Evolutionary conservation across 345 rosid species (phyloP).

Genomic region (Odontarrhena argentea): DNA sequence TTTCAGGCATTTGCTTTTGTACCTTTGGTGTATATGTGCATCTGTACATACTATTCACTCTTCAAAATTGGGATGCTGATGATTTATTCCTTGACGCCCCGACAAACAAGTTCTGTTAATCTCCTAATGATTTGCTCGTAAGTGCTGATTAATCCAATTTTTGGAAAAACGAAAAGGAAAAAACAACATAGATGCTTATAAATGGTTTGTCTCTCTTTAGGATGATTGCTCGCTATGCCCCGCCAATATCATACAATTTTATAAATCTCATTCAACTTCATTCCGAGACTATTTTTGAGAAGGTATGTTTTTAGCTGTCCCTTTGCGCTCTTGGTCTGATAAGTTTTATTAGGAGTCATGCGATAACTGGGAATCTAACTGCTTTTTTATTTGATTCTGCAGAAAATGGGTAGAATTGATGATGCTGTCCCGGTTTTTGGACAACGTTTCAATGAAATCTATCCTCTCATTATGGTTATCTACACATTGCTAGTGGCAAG

Average conservation of each 20-base stretch:
- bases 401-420: conserved; percentile 96
- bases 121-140: conserved; percentile 99
- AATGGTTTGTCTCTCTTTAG: conserved; percentile 45
- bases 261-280: conserved; percentile 86
- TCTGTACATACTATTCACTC: conserved; percentile 94
- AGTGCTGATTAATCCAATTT: conserved; percentile 37
- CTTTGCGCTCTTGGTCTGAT: background rate
- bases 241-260: conserved; percentile 95
- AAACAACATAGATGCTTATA: conserved; percentile 1
- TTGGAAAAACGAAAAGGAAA: background rate
- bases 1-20: conserved; percentile 84
- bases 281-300: conserved; percentile 73
- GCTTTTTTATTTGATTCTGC: conserved; percentile 42
- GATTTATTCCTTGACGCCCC: conserved; percentile 96
- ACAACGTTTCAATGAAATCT: conserved; percentile 79
- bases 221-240: conserved; percentile 99
- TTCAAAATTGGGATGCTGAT: conserved; percentile 95
- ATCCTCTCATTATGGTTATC: conserved; percentile 96
- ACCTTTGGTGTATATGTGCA: conserved; percentile 97
- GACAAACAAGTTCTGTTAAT: conserved; percentile 95
- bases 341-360: background rate
- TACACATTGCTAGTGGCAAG: conserved; percentile 90
- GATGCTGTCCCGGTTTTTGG: conserved; percentile 86
- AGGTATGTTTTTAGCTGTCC: conserved; percentile 49
- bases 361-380: conserved; percentile 21